Evolutionary conservation across 306 rosid genomes (phyloP), one percentile per base, ranked within the genome.

Genomic region (Glycine tomentella): DNA sequence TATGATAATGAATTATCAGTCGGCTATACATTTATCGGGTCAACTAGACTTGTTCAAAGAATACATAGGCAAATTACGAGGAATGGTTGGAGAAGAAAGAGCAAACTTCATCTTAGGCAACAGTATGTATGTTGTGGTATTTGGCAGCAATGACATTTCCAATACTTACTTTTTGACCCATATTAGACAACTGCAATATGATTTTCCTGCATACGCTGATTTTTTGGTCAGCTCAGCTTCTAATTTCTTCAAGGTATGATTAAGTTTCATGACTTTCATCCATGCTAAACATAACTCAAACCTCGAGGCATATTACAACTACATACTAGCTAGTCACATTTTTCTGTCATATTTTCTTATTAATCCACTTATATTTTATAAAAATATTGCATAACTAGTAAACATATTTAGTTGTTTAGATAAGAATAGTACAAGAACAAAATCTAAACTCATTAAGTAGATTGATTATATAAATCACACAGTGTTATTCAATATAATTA

Each of bases 61-160:
- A 48, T 80, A 80, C 62, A 34, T 70, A 52, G 87, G 46, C 36
- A 89, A 81, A 88, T 79, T 91, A 14, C 69, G 62, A 20, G 76
- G 76, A 25, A 0, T 52, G 0, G 90, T 87, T 3, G 95, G 91
- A 78, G 81, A 84, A 34, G 62, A 81, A 3, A 81, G 63, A 84
- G 55, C 91, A 20, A 69, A 84, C 3, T 86, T 72, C 85, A 87
- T 91, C 52, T 6, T 89, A 13, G 79, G 56, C 36, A 91, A 89
- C 16, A 76, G 87, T 69, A 1, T 84, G 4, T 72, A 40, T 83
- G n/a, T 87, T 8, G 76, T 91, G 57, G 95, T 89, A 38, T 87
- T 84, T 0, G 91, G 95, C 7, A 86, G 87, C 59, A 90, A 86
- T 36, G 95, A 91, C 75, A 86, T 91, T 69, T 88, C 90, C 66